Conservation (phyloP, 78 protist species). For the Planoprotostelium fungivorum region DNA sequence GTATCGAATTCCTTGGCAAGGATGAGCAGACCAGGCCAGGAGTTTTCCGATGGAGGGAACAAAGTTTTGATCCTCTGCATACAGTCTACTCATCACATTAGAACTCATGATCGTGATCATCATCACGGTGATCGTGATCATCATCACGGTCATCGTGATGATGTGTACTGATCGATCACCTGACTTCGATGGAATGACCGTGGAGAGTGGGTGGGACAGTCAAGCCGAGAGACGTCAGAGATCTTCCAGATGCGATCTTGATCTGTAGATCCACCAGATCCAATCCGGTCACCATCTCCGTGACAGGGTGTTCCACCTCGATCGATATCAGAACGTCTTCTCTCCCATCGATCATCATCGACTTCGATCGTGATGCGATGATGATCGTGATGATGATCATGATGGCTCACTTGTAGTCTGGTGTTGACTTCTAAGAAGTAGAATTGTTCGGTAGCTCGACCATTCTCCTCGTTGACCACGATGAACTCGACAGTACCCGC, state of each 20-base stretch:
- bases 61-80: background rate
- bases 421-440: conserved; percentile 91
- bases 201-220: background rate
- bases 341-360: background rate
- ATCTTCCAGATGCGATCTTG: conserved; percentile 16
- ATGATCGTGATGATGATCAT: too few relatives aligned
- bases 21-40: background rate
- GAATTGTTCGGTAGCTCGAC: conserved; percentile 26
- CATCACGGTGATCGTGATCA: too few relatives aligned
- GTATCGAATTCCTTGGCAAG: background rate
- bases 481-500: conserved; percentile 97
- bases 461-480: conserved; percentile 43
- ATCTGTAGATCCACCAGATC: conserved; percentile 89
- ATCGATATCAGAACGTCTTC: background rate
- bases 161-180: too few relatives aligned
- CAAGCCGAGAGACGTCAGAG: background rate
- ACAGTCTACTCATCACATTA: background rate
- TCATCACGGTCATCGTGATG: too few relatives aligned
- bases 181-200: background rate
- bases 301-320: conserved; percentile 83
- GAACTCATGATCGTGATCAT: too few relatives aligned
- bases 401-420: conserved; percentile 82
- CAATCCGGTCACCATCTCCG: conserved; percentile 79
- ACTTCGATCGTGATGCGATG: too few relatives aligned
- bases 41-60: background rate